Base-by-base conservation (phyloP, 345 rosid species). In the Salix udensis region DNA sequence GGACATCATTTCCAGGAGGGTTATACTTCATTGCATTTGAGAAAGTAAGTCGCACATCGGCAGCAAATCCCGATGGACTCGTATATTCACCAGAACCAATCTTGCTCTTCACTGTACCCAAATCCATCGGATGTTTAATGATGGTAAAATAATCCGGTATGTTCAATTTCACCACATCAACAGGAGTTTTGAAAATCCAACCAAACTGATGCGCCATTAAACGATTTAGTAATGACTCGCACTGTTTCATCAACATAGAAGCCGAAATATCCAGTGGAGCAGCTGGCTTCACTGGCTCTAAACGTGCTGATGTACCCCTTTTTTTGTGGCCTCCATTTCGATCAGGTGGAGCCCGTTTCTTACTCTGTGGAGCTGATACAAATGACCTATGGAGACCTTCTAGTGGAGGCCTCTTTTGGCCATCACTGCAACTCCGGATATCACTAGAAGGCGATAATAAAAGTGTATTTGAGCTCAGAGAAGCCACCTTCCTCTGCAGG, bases 61-160 rank as follows among this genome's bases (percentile, higher is more conserved):
- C 88, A 34, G 92, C 94, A 66, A 93, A 93, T 65, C 46, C 91
- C 62, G 79, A 52, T 23, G 92, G 97, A 85, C 88, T 86, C 19
- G 91, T 80, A 86, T 93, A 93, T 67, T 75, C 80, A 68, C 91
- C 89, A 4, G 89, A 82, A 75, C 77, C 55, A 39, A 93, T 55
- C 76, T 84, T 95, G 73, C 76, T 79, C 79, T 89, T 88, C 76
- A 95, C 88, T 5, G 98, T 93, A 48, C 94, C 94, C 81, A 95
- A 87, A 87, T 93, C 96, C 98, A 95, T 93, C n/a, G 97, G 98
- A 46, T 88, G 88, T 83, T 90, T 93, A 72, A 95, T 85, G 84
- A 95, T 86, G 40, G 82, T 86, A 66, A 88, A 88, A 77, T 95
- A 95, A 81, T 95, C 98, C 5, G 98, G 98, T 75, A 93, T 90